Base-by-base conservation (phyloP, 1,284 basidiomycete species). In the Phenoliferia sp. region DNA sequence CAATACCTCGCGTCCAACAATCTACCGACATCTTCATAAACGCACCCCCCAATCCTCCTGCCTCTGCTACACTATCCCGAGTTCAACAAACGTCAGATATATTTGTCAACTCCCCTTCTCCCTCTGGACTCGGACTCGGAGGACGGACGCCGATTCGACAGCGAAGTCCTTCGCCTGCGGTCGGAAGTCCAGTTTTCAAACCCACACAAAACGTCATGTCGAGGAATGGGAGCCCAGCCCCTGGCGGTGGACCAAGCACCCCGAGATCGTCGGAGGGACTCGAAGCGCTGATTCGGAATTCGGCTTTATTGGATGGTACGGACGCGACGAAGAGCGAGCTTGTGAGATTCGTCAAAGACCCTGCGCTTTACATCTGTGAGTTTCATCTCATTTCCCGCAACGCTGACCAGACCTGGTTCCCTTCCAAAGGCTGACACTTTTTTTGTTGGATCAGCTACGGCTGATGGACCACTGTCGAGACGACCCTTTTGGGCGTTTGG, bases 401-500 rank as follows among this genome's bases (percentile, higher is more conserved):
- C n/a, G n/a, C n/a, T n/a, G n/a, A n/a, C n/a, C n/a, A n/a, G n/a
- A n/a, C n/a, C n/a, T n/a, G n/a, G n/a, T 19, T 12, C 29, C 50
- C 9, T 54, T 54, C 50, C 10, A 16, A 26, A 4, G 3, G 35
- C 34, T 31, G 59, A 31, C 22, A 15, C 3, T 0, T 7, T 60
- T 32, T n/a, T 10, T 26, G 39, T 22, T 44, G 50, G 26, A 60
- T 22, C 10, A 6, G 4, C 31, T 50, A 17, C 34, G 4, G 4
- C 33, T n/a, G 19, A 36, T 28, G 15, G 62, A 69, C 68, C 56
- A 3, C 32, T 19, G 2, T 22, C 56, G 0, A 33, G 33, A 1
- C 50, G 59, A n/a, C 69, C 71, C 0, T 60, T 73, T 6, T 73
- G 72, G 72, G 70, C 72, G 3, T 73, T 73, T 57, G 69, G 65